These are phyloP conservation scores for Blastocystis sp. DNA, from an alignment of 352 stramenopile species.

Conservation along the genomic window DNA sequence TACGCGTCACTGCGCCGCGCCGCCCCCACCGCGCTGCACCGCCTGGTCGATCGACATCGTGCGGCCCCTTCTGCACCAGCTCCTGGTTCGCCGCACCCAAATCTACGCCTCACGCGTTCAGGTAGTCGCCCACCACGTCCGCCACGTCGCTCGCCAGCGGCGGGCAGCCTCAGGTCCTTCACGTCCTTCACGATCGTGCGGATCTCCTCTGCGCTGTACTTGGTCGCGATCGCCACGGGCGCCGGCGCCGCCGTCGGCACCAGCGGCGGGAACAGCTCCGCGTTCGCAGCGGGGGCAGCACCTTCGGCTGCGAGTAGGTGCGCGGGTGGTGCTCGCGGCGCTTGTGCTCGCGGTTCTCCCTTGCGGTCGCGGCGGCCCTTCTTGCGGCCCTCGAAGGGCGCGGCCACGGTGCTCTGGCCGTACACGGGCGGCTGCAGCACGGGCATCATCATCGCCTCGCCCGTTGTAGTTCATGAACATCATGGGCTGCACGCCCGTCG, in stretches of 20 bases:
- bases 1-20: neutral
- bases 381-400: neutral
- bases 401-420: neutral
- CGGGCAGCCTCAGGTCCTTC: conserved; percentile 31
- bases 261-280: conserved; percentile 54
- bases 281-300: neutral
- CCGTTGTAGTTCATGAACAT: conserved; percentile 15
- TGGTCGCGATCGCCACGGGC: neutral
- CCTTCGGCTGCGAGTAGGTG: neutral
- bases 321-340: conserved; percentile 21
- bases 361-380: neutral
- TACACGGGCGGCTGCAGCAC: conserved; percentile 5
- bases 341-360: neutral
- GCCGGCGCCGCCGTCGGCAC: conserved; percentile 19
- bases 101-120: neutral
- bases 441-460: conserved; percentile 21
- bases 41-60: conserved; percentile 60
- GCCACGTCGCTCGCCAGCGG: neutral
- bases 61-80: conserved; percentile 40
- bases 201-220: conserved; percentile 51
- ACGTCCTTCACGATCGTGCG: conserved; percentile 30
- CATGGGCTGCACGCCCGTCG: neutral
- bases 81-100: conserved; percentile 43
- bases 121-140: neutral
- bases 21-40: neutral